A percentile compares a stretch with the other conserved stretches of the same genome.
Evolutionary conservation across 23 red algal species (phyloP).

Genomic region (Gracilariopsis chorda): DNA sequence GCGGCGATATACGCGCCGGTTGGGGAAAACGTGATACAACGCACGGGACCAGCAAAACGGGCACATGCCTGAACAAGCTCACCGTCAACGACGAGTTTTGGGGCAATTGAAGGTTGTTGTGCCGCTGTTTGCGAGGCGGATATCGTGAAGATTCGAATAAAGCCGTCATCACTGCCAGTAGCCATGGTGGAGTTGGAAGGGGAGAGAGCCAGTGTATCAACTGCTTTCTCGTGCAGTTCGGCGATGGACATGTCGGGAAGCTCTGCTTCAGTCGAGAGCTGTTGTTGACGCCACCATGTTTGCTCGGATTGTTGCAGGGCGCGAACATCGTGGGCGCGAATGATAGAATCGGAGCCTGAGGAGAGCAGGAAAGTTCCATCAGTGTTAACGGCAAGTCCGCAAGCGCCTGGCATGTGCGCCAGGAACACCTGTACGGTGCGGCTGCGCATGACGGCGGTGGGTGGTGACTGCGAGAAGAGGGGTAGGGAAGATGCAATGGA

Average conservation of each 20-base stretch:
- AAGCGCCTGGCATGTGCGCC: constrained; percentile 58
- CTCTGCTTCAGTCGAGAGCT: neutral
- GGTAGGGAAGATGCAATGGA: neutral
- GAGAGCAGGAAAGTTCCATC: constrained; percentile 38
- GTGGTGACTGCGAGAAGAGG: neutral
- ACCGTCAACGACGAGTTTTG: neutral
- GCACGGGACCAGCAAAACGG: constrained; percentile 57
- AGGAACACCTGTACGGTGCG: constrained; percentile 21
- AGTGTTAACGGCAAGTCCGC: constrained; percentile 10
- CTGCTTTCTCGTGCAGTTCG: constrained; percentile 52
- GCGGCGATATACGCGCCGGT: constrained; percentile 55
- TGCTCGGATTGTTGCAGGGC: neutral
- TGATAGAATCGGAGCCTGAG: constrained; percentile 47
- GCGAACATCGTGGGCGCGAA: constrained; percentile 52
- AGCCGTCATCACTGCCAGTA: constrained; percentile 62
- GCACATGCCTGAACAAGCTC: constrained; percentile 39
- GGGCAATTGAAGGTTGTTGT: no score
- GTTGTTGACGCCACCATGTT: constrained; percentile 12
- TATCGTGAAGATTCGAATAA: constrained; percentile 58
- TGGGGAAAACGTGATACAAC: constrained; percentile 59
- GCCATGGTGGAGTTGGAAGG: constrained; percentile 14
- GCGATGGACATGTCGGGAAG: constrained; percentile 10
- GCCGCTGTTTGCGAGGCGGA: neutral
- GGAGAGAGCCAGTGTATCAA: constrained; percentile 39
- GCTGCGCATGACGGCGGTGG: constrained; percentile 12